Evolutionary conservation across 2,329 filamentous ascomycete species (phyloP).

Genomic region (Aspergillus neotritici): DNA sequence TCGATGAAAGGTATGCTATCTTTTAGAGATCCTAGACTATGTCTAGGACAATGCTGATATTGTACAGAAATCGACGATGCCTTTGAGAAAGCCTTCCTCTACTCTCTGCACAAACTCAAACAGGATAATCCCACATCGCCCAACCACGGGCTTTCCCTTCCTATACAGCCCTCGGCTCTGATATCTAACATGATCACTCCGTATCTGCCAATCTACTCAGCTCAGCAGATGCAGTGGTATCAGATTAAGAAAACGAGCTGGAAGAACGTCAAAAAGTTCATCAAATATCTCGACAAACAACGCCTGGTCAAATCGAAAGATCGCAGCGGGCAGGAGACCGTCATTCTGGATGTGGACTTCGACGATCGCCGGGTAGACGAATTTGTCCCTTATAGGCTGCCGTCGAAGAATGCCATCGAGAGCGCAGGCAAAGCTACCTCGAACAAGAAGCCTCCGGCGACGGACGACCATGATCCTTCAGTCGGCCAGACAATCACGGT

Average conservation of each 20-base stretch:
- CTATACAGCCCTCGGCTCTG: slow-evolving; percentile 58
- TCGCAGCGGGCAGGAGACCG: slow-evolving; percentile 57
- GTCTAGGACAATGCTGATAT: slow-evolving; percentile 8
- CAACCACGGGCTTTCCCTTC: slow-evolving; percentile 55
- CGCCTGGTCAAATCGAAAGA: slow-evolving; percentile 61
- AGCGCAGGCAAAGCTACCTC: slow-evolving; percentile 32
- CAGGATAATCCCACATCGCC: slow-evolving; percentile 48
- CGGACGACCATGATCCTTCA: slow-evolving; percentile 35
- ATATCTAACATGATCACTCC: slow-evolving; percentile 62
- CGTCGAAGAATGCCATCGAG: slow-evolving; percentile 50
- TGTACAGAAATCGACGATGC: slow-evolving; percentile 61
- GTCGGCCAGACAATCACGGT: slow-evolving; percentile 42
- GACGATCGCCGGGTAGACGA: slow-evolving; percentile 47
- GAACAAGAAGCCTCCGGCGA: slow-evolving; percentile 22
- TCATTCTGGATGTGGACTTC: slow-evolving; percentile 62
- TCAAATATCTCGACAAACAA: slow-evolving; percentile 62
- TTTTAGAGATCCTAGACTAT: neutral
- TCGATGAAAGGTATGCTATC: slow-evolving; percentile 50
- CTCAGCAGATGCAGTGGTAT: slow-evolving; percentile 51
- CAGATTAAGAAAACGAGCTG: slow-evolving; percentile 66
- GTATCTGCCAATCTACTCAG: slow-evolving; percentile 55
- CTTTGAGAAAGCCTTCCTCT: slow-evolving; percentile 60
- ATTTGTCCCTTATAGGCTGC: slow-evolving; percentile 59
- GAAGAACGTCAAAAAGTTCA: slow-evolving; percentile 66
- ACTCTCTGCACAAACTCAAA: slow-evolving; percentile 56